Evolutionary conservation across 768 basidiomycete species (phyloP).

Genomic region (Strobilomyces echinocephalus): DNA sequence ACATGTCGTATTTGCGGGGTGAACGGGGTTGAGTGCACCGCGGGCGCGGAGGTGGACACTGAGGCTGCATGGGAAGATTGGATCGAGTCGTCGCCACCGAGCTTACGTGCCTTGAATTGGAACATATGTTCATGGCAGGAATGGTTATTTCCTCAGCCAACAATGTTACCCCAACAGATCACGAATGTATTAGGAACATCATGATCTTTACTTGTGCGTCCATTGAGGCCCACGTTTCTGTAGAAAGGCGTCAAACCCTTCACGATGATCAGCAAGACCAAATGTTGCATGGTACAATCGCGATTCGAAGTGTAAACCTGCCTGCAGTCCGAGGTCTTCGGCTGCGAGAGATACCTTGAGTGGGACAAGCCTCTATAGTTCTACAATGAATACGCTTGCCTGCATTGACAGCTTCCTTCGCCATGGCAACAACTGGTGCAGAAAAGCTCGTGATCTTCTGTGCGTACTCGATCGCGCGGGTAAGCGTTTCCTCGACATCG

Average conservation of each 20-base stretch:
- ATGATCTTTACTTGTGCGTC: conserved; percentile 34
- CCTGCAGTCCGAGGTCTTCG: conserved; percentile 41
- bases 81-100: too few species aligned
- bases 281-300: conserved; percentile 48
- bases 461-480: conserved; percentile 41
- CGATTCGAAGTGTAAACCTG: conserved; percentile 44
- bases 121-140: too few species aligned
- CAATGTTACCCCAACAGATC: too few species aligned
- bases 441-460: conserved; percentile 31
- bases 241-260: conserved; percentile 48
- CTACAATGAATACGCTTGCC: conserved; percentile 24
- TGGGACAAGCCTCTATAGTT: background rate
- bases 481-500: conserved; percentile 35
- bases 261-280: conserved; percentile 43
- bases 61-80: too few species aligned
- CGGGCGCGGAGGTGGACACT: too few species aligned
- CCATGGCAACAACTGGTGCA: conserved; percentile 32
- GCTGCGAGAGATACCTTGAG: conserved; percentile 28
- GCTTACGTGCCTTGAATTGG: too few species aligned
- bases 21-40: too few species aligned
- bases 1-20: too few species aligned
- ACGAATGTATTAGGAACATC: background rate
- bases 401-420: conserved; percentile 49
- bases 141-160: too few species aligned
- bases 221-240: conserved; percentile 43